These are phyloP conservation scores for Fusarium nodosum DNA, from an alignment of 2,329 filamentous ascomycete species.

Conservation along the genomic window DNA sequence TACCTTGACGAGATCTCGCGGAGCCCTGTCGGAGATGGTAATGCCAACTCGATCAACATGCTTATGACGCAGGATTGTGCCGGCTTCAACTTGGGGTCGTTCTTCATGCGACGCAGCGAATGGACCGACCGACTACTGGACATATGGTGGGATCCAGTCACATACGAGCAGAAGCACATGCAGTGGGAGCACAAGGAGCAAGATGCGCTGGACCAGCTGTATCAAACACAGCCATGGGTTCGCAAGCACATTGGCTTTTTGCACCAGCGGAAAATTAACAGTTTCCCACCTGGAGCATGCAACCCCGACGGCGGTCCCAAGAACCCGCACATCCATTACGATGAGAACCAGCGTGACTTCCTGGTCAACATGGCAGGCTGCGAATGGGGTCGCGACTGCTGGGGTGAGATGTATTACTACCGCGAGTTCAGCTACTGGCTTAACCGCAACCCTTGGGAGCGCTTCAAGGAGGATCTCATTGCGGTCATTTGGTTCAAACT, in stretches of 20 bases:
- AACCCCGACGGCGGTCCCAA: constrained; percentile 74
- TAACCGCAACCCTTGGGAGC: constrained; percentile 86
- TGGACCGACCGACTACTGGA: constrained; percentile 95
- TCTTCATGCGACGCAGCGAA: constrained; percentile 86
- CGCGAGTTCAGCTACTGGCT: constrained; percentile 90
- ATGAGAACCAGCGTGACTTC: constrained; percentile 88
- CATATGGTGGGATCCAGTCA: constrained; percentile 98
- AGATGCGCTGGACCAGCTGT: constrained; percentile 92
- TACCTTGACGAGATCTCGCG: constrained; percentile 83
- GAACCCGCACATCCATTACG: constrained; percentile 86
- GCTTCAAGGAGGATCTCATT: constrained; percentile 75
- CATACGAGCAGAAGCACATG: constrained; percentile 99
- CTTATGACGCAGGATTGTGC: constrained; percentile 93
- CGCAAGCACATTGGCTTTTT: constrained; percentile 90
- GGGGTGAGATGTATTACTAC: constrained; percentile 97
- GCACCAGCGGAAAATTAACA: constrained; percentile 92
- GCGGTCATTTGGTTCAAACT: constrained; percentile 73
- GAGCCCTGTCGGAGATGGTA: constrained; percentile 82
- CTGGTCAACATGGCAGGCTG: constrained; percentile 99
- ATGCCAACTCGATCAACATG: constrained; percentile 84
- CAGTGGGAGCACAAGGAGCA: constrained; percentile 99
- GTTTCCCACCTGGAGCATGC: constrained; percentile 92
- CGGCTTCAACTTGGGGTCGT: constrained; percentile 96
- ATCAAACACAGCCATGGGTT: constrained; percentile 92
- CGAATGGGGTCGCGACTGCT: constrained; percentile 96